These are phyloP conservation scores for Aureobasidium sp. DNA, from an alignment of 2,329 filamentous ascomycete species.

Conservation along the genomic window DNA sequence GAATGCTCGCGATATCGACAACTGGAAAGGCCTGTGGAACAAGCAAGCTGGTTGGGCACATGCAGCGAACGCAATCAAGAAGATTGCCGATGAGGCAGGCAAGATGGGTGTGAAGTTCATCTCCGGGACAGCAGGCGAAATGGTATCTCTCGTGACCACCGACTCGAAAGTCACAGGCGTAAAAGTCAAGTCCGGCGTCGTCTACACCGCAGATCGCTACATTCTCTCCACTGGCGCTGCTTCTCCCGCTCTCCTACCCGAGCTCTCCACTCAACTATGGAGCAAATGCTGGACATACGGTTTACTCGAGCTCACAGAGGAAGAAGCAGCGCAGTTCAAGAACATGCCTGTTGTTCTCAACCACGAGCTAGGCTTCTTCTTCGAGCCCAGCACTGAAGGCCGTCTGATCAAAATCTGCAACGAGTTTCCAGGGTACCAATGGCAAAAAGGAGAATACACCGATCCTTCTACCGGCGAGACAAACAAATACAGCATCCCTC, in stretches of 20 bases:
- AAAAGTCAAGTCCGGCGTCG: constrained; percentile 45
- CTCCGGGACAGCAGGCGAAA: constrained; percentile 45
- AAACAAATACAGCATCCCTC: constrained; percentile 17
- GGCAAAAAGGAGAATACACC: constrained; percentile 8
- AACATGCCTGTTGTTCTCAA: constrained; percentile 57
- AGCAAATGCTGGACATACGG: constrained; percentile 61
- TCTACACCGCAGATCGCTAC: constrained; percentile 48
- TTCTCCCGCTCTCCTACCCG: constrained; percentile 53
- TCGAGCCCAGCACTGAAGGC: constrained; percentile 53
- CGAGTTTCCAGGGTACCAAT: constrained; percentile 60
- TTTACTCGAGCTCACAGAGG: constrained; percentile 53
- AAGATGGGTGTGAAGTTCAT: constrained; percentile 55
- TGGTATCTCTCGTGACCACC: constrained; percentile 42
- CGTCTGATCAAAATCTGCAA: constrained; percentile 59
- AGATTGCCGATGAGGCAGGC: constrained; percentile 50
- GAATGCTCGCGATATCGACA: constrained; percentile 55
- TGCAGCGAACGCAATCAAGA: constrained; percentile 54
- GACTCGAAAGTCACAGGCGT: constrained; percentile 46
- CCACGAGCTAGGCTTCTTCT: constrained; percentile 56
- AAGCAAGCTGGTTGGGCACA: constrained; percentile 58
- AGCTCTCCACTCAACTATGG: constrained; percentile 54
- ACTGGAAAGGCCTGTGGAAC: constrained; percentile 58
- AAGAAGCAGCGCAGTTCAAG: constrained; percentile 52
- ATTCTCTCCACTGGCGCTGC: constrained; percentile 58
- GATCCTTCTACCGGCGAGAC: constrained; percentile 15